These are phyloP conservation scores for Cordyceps farinosa DNA, from an alignment of 2,329 filamentous ascomycete genomes.

Conservation along the genomic window DNA sequence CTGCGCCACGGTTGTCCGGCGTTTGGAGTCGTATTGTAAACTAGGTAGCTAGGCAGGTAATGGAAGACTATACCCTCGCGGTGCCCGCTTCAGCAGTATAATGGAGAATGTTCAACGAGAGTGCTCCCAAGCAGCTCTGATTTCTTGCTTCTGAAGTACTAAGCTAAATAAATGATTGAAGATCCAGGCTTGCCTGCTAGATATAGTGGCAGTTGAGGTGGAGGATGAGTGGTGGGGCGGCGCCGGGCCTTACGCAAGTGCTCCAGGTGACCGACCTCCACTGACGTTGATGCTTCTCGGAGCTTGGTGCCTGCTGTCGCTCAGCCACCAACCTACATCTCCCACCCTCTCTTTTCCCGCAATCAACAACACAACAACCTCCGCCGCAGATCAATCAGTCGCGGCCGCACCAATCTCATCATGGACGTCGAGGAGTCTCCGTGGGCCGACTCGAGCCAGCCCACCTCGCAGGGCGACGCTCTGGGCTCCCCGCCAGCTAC, in stretches of 20 bases:
- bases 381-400: neutral
- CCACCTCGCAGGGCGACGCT: conserved; percentile 32
- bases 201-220: neutral
- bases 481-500: conserved; percentile 28
- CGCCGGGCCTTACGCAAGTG: conserved; percentile 6
- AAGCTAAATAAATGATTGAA: too few species aligned
- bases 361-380: neutral
- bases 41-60: neutral
- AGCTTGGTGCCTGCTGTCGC: conserved; percentile 11
- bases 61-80: conserved; percentile 1
- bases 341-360: conserved; percentile 1
- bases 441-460: conserved; percentile 47
- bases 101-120: neutral
- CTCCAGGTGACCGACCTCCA: conserved; percentile 13
- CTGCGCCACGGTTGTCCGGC: neutral
- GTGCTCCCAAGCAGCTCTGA: too few species aligned
- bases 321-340: conserved; percentile 12
- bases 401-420: neutral
- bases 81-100: neutral
- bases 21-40: conserved; percentile 10
- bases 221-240: conserved; percentile 12
- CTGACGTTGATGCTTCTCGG: conserved; percentile 16
- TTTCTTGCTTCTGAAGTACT: too few species aligned
- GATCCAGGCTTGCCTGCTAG: too few species aligned
- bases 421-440: conserved; percentile 54